Conservation (phyloP, 768 basidiomycete species). For the Boletus sensibilis region DNA sequence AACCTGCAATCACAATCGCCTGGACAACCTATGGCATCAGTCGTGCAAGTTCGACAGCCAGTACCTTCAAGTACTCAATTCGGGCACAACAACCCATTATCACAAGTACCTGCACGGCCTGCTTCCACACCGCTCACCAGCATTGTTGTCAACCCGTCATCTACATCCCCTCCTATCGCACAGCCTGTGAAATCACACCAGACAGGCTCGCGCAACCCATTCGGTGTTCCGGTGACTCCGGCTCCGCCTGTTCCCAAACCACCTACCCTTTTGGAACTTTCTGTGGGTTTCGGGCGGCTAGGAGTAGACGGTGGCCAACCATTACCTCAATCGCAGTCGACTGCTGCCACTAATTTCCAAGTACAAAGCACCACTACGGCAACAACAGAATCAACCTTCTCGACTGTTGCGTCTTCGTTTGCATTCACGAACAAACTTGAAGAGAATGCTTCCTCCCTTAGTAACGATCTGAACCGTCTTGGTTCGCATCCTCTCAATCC, state of each 20-base stretch:
- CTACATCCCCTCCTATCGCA: slow-evolving; percentile 43
- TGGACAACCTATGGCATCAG: slow-evolving; percentile 6
- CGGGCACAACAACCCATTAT: slow-evolving; percentile 2
- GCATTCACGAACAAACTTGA: slow-evolving; percentile 40
- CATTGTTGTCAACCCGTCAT: slow-evolving; percentile 24
- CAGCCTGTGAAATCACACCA: slow-evolving; percentile 81
- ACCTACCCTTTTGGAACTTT: slow-evolving; percentile 80
- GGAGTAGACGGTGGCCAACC: slow-evolving; percentile 29
- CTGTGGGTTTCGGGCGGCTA: slow-evolving; percentile 45
- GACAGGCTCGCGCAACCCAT: slow-evolving; percentile 95
- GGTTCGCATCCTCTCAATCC: slow-evolving; percentile 26
- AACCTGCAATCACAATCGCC: slow-evolving; percentile 16
- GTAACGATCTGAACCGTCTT: slow-evolving; percentile 10
- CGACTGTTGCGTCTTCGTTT: slow-evolving; percentile 75
- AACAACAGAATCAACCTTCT: slow-evolving; percentile 48
- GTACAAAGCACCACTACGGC: slow-evolving; percentile 25
- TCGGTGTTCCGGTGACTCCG: slow-evolving; percentile 68
- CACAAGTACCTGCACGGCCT: slow-evolving; percentile 51
- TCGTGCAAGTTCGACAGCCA: slow-evolving; percentile 11
- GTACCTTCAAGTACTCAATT: slow-evolving; percentile 1
- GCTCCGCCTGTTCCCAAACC: slow-evolving; percentile 68
- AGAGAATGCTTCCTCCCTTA: slow-evolving; percentile 6
- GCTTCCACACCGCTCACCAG: slow-evolving; percentile 70
- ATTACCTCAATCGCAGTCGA: slow-evolving; percentile 28
- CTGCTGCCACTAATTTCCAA: slow-evolving; percentile 30